Percentiles rank a stretch among this genome's conserved stretches.
These are phyloP conservation scores for Heimioporus sp. DNA, from an alignment of 768 basidiomycete genomes.

Conservation along the genomic window DNA sequence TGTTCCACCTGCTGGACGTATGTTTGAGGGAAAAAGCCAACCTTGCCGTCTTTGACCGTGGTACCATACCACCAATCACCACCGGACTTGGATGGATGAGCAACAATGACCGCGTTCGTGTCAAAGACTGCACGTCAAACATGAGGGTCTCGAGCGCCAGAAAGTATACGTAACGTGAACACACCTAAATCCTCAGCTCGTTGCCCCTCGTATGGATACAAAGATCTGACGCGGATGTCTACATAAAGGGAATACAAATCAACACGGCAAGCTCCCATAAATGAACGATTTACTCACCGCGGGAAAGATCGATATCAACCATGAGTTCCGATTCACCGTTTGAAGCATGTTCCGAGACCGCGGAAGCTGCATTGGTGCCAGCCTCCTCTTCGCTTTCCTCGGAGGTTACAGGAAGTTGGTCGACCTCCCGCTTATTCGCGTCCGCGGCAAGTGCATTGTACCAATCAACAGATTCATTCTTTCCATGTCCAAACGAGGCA, in stretches of 20 bases:
- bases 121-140: slow-evolving; percentile 57
- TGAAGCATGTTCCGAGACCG: slow-evolving; percentile 46
- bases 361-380: slow-evolving; percentile 39
- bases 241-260: slow-evolving; percentile 3
- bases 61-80: slow-evolving; percentile 96
- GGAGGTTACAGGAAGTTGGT: slow-evolving; percentile 47
- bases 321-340: slow-evolving; percentile 50
- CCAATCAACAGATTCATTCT: slow-evolving; percentile 89
- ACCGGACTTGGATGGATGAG: slow-evolving; percentile 81
- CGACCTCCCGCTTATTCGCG: slow-evolving; percentile 45
- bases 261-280: background rate
- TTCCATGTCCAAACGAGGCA: slow-evolving; percentile 35
- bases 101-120: slow-evolving; percentile 73
- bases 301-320: slow-evolving; percentile 69
- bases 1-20: slow-evolving; percentile 75
- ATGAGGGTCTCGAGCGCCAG: slow-evolving; percentile 1
- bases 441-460: slow-evolving; percentile 78
- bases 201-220: slow-evolving; percentile 86
- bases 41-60: slow-evolving; percentile 56
- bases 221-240: slow-evolving; percentile 76
- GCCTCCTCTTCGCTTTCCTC: slow-evolving; percentile 63
- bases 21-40: slow-evolving; percentile 88
- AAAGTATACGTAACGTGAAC: background rate
- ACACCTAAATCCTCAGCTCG: slow-evolving; percentile 86
- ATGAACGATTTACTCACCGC: slow-evolving; percentile 39